These are phyloP conservation scores for Hansenula lynferdii DNA, from an alignment of 1,139 yeast genomes.

Conservation along the genomic window DNA sequence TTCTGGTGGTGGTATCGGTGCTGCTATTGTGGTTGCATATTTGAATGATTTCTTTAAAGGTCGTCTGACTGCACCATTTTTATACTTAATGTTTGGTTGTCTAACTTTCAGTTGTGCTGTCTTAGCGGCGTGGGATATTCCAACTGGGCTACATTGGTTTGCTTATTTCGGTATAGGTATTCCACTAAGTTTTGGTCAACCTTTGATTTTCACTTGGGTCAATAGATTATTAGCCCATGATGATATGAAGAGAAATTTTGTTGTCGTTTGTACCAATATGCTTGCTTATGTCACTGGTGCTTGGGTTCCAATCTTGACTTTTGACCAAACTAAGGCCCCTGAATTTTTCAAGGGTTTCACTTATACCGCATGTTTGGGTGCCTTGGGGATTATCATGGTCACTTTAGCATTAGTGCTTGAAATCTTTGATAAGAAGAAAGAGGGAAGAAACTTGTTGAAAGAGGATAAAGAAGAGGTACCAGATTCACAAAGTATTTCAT, in stretches of 20 bases:
- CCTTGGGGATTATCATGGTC: conserved; percentile 38
- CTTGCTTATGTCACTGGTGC: conserved; percentile 32
- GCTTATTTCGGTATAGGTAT: conserved; percentile 43
- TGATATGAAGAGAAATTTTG: conserved; percentile 45
- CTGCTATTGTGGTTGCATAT: conserved; percentile 36
- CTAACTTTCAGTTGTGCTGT: conserved; percentile 38
- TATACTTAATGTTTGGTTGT: conserved; percentile 32
- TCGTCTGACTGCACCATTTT: conserved; percentile 32
- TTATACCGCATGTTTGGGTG: conserved; percentile 39
- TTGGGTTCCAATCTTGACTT: conserved; percentile 34
- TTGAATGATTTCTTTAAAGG: conserved; percentile 42
- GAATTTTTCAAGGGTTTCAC: conserved; percentile 41
- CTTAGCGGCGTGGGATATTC: conserved; percentile 44
- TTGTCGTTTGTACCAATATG: conserved; percentile 44
- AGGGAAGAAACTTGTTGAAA: background rate
- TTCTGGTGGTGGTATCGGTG: conserved; percentile 40
- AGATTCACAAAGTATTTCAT: too few relatives aligned
- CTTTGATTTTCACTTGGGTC: conserved; percentile 52
- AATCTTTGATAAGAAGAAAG: conserved; percentile 28
- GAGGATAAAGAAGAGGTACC: background rate
- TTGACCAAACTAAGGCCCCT: conserved; percentile 43
- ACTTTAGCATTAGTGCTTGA: conserved; percentile 22
- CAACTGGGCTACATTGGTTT: conserved; percentile 44
- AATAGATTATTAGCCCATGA: conserved; percentile 39
- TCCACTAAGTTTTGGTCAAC: conserved; percentile 42